Evolutionary conservation across 352 stramenopile species (phyloP), one percentile per base, ranked within the genome.

Genomic region (Phytophthora ohioensis): DNA sequence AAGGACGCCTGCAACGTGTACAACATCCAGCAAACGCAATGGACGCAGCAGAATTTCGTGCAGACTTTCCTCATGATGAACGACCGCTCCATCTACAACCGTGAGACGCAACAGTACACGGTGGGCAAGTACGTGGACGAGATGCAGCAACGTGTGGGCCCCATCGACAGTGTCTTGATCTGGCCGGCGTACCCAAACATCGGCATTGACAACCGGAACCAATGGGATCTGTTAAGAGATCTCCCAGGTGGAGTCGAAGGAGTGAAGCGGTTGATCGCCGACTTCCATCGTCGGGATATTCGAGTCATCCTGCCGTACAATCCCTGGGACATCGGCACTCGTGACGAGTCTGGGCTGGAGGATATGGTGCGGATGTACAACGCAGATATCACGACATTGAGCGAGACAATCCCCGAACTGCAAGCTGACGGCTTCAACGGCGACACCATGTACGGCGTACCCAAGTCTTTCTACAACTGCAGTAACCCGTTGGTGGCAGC

Each of bases 361-460:
- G 75, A 81, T 47, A 64, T 54, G 1, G 83, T 92, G 38, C 84
- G 87, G 27, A 93, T 91, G 80, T 94, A 96, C 65, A 73, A 45
- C 31, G 87, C 85, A 9, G 88, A 96, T 55, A 87, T 94, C n/a
- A 59, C 68, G 4, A 87, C 67, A 30, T 66, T 95, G 48, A 61
- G 75, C 13, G 52, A 73, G 34, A 52, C 92, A 17, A 15, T 93
- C 0, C 51, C 69, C 0, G 69, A 76, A 43, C 58, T 87, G 5
- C 66, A 79, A 17, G 85, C 80, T 17, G 90, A 97, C 49, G 90
- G 82, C 17, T 92, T 97, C 61, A 97, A 97, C 59, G 90, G 88
- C 8, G 90, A 97, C 76, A 97, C 90, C 13, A 94, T 97, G 85
- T 95, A 92, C 62, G 90, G 88, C 27, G 85, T 97, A 0, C 88